phyloP scores from a whole-genome alignment of 192 early-diverging fungal species.

The Gamsiella multidivaricata region DNA sequence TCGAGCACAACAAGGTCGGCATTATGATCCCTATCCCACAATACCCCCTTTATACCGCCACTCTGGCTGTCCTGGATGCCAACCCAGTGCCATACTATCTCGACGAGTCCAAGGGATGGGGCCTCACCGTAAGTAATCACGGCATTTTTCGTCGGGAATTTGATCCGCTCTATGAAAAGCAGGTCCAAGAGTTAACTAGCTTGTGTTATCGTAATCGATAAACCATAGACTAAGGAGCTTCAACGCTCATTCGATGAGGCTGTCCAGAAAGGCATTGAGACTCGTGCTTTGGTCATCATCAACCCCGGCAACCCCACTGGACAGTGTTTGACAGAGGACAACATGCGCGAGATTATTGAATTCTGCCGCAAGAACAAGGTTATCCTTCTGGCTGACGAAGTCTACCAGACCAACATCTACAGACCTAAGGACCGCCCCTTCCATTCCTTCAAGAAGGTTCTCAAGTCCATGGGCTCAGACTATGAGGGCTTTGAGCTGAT shows the following conservation, averaged over 20 bases:
- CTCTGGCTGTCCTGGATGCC: constrained; percentile 87
- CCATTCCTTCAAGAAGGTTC: constrained; percentile 96
- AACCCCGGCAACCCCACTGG: constrained; percentile 99
- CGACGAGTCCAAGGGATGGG: constrained; percentile 88
- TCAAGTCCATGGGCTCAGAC: constrained; percentile 76
- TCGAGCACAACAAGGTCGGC: constrained; percentile 81
- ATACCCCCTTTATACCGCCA: constrained; percentile 97
- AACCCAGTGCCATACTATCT: constrained; percentile 92
- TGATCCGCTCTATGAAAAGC: not conserved
- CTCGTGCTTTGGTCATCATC: constrained; percentile 95
- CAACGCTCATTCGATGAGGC: constrained; percentile 71
- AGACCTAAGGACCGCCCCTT: constrained; percentile 82
- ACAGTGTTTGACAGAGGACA: constrained; percentile 81
- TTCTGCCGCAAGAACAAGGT: constrained; percentile 88
- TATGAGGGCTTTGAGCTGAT: constrained; percentile 87
- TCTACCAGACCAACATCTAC: constrained; percentile 98
- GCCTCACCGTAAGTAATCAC: constrained; percentile 64
- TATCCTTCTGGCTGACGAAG: constrained; percentile 95
- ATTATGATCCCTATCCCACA: constrained; percentile 99
- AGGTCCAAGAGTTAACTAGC: not conserved
- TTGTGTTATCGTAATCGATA: too few relatives aligned
- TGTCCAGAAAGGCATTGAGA: constrained; percentile 78
- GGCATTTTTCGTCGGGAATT: too few relatives aligned
- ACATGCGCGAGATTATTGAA: constrained; percentile 90
- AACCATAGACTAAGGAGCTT: constrained; percentile 64